A percentile compares a stretch with the other conserved stretches of the same genome.
phyloP scores from a whole-genome alignment of 257 asterid species.

The Handroanthus guayacan region DNA sequence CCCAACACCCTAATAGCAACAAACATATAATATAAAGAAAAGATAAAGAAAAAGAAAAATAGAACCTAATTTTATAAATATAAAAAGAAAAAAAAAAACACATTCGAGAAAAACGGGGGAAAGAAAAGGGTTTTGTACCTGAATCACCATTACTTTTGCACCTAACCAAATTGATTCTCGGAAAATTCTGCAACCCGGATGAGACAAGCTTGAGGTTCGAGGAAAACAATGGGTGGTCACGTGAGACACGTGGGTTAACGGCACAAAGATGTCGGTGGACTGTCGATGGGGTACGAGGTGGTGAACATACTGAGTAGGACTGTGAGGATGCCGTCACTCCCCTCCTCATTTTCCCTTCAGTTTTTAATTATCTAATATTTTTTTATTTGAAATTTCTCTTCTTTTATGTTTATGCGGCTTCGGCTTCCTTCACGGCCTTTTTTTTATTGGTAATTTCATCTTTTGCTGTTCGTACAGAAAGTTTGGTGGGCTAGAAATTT shows the following conservation, averaged over 20 bases:
- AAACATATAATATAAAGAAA: background rate
- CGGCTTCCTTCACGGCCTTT: background rate
- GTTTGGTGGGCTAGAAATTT: background rate
- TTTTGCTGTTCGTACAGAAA: background rate
- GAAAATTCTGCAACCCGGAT: constrained; percentile 32
- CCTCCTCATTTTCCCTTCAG: constrained; percentile 39
- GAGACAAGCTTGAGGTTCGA: constrained; percentile 37
- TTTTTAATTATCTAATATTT: background rate
- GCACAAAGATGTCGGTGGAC: constrained; percentile 28
- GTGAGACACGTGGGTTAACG: constrained; percentile 25
- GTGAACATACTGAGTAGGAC: constrained; percentile 28
- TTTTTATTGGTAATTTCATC: no score
- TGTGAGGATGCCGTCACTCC: constrained; percentile 41
- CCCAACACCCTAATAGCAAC: background rate
- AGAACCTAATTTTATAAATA: background rate
- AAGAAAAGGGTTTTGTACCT: constrained; percentile 35
- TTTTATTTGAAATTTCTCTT: background rate
- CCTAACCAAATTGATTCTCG: constrained; percentile 39
- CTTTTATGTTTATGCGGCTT: background rate
- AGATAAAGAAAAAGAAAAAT: background rate
- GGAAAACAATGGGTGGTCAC: constrained; percentile 17
- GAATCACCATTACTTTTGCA: constrained; percentile 52
- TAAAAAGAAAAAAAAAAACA: background rate
- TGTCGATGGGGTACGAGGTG: constrained; percentile 25
- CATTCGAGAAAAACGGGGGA: background rate